A percentile compares a stretch with the other conserved stretches of the same genome.
phyloP scores from a whole-genome alignment of 306 rosid genomes.

The Hippophae gyantsensis region DNA sequence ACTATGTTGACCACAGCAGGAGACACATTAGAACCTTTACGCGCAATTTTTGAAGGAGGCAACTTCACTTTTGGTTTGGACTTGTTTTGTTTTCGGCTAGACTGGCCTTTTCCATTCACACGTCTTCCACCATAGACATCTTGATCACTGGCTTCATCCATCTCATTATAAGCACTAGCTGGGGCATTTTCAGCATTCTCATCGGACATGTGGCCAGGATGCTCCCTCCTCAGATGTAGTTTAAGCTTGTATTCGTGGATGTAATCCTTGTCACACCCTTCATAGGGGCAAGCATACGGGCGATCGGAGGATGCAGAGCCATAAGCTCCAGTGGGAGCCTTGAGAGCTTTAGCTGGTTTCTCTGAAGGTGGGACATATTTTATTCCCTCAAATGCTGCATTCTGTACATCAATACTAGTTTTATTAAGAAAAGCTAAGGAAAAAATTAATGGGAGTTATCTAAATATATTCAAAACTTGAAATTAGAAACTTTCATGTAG shows the following conservation, averaged over 20 bases:
- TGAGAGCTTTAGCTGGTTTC: conserved; percentile 50
- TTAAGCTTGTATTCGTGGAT: conserved; percentile 93
- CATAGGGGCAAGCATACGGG: conserved; percentile 86
- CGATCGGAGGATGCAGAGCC: conserved; percentile 89
- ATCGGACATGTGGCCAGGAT: conserved; percentile 76
- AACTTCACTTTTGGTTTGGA: conserved; percentile 60
- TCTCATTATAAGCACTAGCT: conserved; percentile 56
- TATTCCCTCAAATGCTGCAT: conserved; percentile 40
- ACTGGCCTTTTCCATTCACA: conserved; percentile 50
- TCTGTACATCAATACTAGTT: conserved; percentile 33
- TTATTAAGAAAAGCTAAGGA: neutral
- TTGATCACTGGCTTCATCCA: conserved; percentile 90
- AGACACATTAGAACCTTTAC: conserved; percentile 51
- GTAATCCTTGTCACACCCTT: conserved; percentile 87
- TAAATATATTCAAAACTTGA: no score
- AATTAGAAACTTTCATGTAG: no score
- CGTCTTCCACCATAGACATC: conserved; percentile 64
- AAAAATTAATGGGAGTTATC: neutral
- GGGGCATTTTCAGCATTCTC: conserved; percentile 52
- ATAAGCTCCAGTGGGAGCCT: conserved; percentile 49
- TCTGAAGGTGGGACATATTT: conserved; percentile 50
- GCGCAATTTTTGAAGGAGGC: conserved; percentile 53
- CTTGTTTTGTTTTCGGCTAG: conserved; percentile 37
- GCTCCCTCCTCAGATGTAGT: conserved; percentile 86
- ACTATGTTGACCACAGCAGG: conserved; percentile 31